Conservation (phyloP, 768 basidiomycete species). For the Tricholoma matsutake region DNA sequence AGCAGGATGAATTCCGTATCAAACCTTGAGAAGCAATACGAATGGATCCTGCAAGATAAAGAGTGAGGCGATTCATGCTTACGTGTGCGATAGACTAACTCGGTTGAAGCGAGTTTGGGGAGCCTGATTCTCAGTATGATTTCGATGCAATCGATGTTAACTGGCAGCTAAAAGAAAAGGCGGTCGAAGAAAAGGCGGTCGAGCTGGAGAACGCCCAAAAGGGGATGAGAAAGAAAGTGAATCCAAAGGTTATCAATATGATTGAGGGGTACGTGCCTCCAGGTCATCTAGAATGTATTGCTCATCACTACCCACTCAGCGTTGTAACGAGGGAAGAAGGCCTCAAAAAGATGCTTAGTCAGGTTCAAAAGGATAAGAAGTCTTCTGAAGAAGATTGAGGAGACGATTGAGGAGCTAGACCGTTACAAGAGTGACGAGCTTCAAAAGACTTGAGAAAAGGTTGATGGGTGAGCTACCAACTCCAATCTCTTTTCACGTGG, state of each 20-base stretch:
- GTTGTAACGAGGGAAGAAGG: conserved; percentile 90
- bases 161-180: too few relatives aligned
- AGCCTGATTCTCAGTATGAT: conserved; percentile 77
- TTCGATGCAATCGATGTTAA: conserved; percentile 68
- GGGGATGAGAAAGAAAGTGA: conserved; percentile 92
- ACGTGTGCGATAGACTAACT: background rate
- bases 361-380: conserved; percentile 92
- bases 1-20: conserved; percentile 51
- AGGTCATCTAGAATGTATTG: background rate
- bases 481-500: too few relatives aligned
- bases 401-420: conserved; percentile 90
- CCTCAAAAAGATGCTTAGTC: conserved; percentile 85
- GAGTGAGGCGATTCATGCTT: conserved; percentile 52
- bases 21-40: conserved; percentile 72
- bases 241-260: conserved; percentile 94
- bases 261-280: conserved; percentile 73
- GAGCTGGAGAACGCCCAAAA: conserved; percentile 81
- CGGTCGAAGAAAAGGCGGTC: conserved; percentile 58
- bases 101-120: conserved; percentile 71
- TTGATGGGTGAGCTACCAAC: conserved; percentile 63
- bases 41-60: conserved; percentile 88
- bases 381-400: conserved; percentile 90
- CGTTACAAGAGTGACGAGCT: conserved; percentile 92
- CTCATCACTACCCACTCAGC: conserved; percentile 35
- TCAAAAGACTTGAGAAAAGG: conserved; percentile 94